These are phyloP conservation scores for Lepidium didymum DNA, from an alignment of 345 rosid species.

Conservation along the genomic window DNA sequence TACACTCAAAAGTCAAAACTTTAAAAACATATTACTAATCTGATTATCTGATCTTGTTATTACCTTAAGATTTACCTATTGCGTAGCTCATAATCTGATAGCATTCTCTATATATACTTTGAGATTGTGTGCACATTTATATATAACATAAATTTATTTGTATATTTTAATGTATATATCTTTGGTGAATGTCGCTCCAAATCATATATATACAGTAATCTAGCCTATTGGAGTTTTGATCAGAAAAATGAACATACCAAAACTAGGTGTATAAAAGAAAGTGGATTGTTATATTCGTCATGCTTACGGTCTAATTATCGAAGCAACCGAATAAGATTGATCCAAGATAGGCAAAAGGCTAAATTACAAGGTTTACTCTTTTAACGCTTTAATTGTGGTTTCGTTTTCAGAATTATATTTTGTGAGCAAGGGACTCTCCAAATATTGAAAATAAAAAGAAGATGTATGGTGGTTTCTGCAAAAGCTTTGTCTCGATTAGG, in stretches of 20 bases:
- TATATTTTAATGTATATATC: too few species aligned
- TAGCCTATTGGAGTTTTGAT: neutral
- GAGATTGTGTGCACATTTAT: neutral
- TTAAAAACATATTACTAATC: too few species aligned
- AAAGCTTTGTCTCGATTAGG: constrained; percentile 7
- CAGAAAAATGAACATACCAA: neutral
- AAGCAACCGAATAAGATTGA: neutral
- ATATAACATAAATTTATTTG: too few species aligned
- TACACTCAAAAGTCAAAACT: too few species aligned
- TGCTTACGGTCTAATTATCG: neutral
- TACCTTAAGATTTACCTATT: too few species aligned
- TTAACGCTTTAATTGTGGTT: constrained; percentile 1
- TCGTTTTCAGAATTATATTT: constrained; percentile 11
- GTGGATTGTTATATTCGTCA: neutral
- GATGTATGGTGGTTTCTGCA: constrained; percentile 12
- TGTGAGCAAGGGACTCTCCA: neutral
- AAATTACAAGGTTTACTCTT: neutral
- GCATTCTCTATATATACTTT: too few species aligned
- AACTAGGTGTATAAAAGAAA: neutral
- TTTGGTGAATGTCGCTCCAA: too few species aligned
- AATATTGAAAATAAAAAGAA: neutral
- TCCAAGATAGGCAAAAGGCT: neutral
- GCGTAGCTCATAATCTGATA: too few species aligned
- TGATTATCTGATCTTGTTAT: too few species aligned
- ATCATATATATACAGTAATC: too few species aligned